phyloP scores from a whole-genome alignment of 2,329 filamentous ascomycete genomes.

The Fusarium tuaranense region DNA sequence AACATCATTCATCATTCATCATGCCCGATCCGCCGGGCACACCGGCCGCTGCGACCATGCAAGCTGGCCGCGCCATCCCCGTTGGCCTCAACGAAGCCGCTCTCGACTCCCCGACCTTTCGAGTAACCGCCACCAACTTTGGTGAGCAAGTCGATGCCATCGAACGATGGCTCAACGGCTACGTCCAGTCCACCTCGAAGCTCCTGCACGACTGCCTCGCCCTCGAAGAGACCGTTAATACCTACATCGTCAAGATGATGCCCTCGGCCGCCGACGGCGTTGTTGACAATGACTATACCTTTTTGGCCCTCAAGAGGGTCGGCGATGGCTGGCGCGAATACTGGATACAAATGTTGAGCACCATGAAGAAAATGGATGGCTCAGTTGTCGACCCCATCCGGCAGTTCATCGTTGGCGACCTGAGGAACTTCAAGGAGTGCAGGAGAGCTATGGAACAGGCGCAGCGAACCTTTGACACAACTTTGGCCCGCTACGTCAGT shows the following conservation, averaged over 20 bases:
- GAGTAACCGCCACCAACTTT: constrained; percentile 87
- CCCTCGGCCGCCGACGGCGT: constrained; percentile 85
- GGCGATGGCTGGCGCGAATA: constrained; percentile 89
- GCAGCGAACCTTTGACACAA: constrained; percentile 86
- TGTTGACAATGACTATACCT: constrained; percentile 94
- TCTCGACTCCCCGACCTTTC: constrained; percentile 95
- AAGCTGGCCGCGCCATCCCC: constrained; percentile 61
- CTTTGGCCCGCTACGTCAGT: constrained; percentile 82
- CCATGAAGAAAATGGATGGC: constrained; percentile 81
- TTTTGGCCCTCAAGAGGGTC: constrained; percentile 86
- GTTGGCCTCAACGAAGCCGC: constrained; percentile 94
- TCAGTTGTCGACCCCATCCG: constrained; percentile 86
- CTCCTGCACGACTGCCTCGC: constrained; percentile 72
- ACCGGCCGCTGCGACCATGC: constrained; percentile 37
- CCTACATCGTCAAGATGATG: constrained; percentile 80
- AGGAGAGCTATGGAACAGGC: constrained; percentile 80
- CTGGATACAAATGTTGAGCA: constrained; percentile 81
- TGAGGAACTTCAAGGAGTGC: constrained; percentile 88
- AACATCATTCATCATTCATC: constrained; percentile 22
- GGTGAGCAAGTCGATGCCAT: constrained; percentile 90
- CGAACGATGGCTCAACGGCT: constrained; percentile 87
- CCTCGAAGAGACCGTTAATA: constrained; percentile 83
- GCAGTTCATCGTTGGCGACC: constrained; percentile 80
- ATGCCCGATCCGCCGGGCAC: constrained; percentile 37
- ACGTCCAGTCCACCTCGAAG: constrained; percentile 65